Evolutionary conservation across 495 filamentous ascomycete species (phyloP).

Genomic region (Amphirosellinia nigrospora): DNA sequence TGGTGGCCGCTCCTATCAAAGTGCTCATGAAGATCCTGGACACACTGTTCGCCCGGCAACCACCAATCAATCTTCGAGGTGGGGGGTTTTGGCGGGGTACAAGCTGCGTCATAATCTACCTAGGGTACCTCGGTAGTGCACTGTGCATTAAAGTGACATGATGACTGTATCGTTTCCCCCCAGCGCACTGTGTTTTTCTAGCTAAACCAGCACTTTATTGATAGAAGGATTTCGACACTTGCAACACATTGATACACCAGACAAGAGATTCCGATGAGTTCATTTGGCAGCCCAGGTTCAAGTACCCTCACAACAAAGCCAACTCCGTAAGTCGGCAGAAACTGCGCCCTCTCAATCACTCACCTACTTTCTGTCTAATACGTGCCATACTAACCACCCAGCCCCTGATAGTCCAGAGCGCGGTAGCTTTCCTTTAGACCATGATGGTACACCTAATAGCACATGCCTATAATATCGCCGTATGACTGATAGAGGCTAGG

Average conservation of each 20-base stretch:
- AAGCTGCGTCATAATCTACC: too few relatives aligned
- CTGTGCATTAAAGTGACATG: too few relatives aligned
- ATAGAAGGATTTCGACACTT: neutral
- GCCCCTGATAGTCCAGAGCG: conserved; percentile 70
- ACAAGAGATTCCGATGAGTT: conserved; percentile 50
- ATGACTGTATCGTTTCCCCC: neutral
- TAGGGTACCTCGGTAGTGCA: too few relatives aligned
- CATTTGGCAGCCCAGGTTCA: conserved; percentile 81
- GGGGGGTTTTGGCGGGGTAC: conserved; percentile 22
- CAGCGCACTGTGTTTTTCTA: neutral
- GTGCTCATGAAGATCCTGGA: neutral
- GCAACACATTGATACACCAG: neutral
- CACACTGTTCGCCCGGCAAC: conserved; percentile 42
- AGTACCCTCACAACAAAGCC: conserved; percentile 73
- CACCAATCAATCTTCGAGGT: conserved; percentile 18
- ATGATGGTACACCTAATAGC: conserved; percentile 70
- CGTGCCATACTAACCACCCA: conserved; percentile 20
- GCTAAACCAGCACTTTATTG: too few relatives aligned
- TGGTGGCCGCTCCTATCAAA: conserved; percentile 10
- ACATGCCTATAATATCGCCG: neutral
- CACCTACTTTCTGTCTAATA: neutral
- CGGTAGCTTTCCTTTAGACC: conserved; percentile 95
- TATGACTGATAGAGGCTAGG: conserved; percentile 53
- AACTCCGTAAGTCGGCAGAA: conserved; percentile 65
- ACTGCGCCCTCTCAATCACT: neutral